A percentile compares a stretch with the other conserved stretches of the same genome.
These are phyloP conservation scores for Cutaneotrichosporon sp. DNA, from an alignment of 1,284 basidiomycete species.

Conservation along the genomic window DNA sequence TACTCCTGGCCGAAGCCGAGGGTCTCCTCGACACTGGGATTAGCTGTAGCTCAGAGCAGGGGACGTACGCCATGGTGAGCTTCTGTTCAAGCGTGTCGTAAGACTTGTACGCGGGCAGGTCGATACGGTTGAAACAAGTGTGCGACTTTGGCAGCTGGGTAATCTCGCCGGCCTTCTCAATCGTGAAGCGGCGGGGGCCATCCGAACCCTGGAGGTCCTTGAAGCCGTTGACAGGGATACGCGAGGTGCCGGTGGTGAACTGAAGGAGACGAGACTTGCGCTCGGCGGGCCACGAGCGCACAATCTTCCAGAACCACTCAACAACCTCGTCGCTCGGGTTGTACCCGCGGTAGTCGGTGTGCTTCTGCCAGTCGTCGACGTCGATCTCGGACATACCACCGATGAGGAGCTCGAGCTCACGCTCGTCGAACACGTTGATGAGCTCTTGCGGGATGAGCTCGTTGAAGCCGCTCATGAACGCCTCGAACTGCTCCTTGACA, in stretches of 20 bases:
- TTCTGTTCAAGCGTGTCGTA: constrained; percentile 88
- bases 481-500: constrained; percentile 92
- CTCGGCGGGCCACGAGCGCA: constrained; percentile 93
- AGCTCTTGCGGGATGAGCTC: constrained; percentile 94
- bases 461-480: constrained; percentile 93
- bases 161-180: constrained; percentile 94
- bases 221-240: constrained; percentile 98
- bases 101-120: constrained; percentile 87
- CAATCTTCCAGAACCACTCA: constrained; percentile 99
- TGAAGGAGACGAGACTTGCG: constrained; percentile 91
- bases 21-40: constrained; percentile 63
- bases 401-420: constrained; percentile 93
- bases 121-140: constrained; percentile 86
- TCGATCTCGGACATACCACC: constrained; percentile 99
- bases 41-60: constrained; percentile 5
- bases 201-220: constrained; percentile 98
- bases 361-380: constrained; percentile 64
- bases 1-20: constrained; percentile 57
- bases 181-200: constrained; percentile 90
- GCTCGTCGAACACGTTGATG: constrained; percentile 96
- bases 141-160: constrained; percentile 80
- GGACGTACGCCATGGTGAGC: constrained; percentile 69
- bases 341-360: constrained; percentile 64
- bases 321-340: constrained; percentile 78
- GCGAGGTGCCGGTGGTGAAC: constrained; percentile 95